A percentile compares a stretch with the other conserved stretches of the same genome.
Conservation (phyloP, 768 basidiomycete genomes). For the Lactarius quietus region DNA sequence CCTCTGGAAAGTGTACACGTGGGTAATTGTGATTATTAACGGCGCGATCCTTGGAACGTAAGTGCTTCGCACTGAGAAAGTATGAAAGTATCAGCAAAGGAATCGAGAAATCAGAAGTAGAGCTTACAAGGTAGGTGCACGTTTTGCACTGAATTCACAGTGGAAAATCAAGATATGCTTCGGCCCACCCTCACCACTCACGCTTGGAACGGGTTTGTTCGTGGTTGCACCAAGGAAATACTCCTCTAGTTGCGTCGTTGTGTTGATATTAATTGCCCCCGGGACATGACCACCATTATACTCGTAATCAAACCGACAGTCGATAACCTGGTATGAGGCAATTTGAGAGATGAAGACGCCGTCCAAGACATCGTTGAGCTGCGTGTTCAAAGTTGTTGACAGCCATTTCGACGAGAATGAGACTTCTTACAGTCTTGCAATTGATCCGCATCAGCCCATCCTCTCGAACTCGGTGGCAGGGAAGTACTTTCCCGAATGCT, state of each 20-base stretch:
- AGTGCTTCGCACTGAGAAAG: conserved; percentile 75
- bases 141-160: conserved; percentile 94
- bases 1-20: conserved; percentile 90
- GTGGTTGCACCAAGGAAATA: conserved; percentile 60
- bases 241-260: conserved; percentile 72
- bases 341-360: conserved; percentile 68
- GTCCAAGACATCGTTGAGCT: conserved; percentile 77
- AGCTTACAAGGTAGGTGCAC: conserved; percentile 92
- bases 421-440: conserved; percentile 61
- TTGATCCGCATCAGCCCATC: conserved; percentile 94
- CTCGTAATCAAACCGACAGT: conserved; percentile 98
- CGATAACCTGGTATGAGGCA: conserved; percentile 74
- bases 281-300: conserved; percentile 90
- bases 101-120: background rate
- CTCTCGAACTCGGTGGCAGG: conserved; percentile 90
- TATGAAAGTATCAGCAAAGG: background rate
- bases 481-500: conserved; percentile 86
- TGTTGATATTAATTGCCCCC: conserved; percentile 90
- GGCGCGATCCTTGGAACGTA: conserved; percentile 86
- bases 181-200: conserved; percentile 66
- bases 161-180: conserved; percentile 94
- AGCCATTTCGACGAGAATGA: conserved; percentile 3
- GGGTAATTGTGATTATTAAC: conserved; percentile 90
- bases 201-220: conserved; percentile 59
- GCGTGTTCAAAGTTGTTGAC: conserved; percentile 22